Percentiles rank a stretch among this genome's conserved stretches.
Conservation (phyloP, 441 rosid species). For the Populus hybrid region DNA sequence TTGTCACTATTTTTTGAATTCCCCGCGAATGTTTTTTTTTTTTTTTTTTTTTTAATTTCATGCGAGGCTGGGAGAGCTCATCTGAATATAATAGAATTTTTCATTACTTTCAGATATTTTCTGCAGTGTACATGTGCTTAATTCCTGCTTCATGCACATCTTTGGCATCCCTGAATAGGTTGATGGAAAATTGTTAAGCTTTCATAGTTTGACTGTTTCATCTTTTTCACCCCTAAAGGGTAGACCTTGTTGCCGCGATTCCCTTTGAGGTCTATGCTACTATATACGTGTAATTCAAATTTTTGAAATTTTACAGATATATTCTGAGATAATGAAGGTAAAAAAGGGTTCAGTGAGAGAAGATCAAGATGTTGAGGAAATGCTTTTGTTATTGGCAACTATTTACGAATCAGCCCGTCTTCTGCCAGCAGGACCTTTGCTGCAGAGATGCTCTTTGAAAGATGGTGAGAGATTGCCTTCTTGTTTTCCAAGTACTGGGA, state of each 20-base stretch:
- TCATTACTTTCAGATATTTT: background rate
- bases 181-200: background rate
- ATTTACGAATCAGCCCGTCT: constrained; percentile 62
- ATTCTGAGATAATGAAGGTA: constrained; percentile 35
- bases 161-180: background rate
- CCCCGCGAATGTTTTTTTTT: background rate
- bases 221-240: background rate
- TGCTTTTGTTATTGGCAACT: constrained; percentile 48
- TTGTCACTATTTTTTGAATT: background rate
- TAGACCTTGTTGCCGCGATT: background rate
- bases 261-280: constrained; percentile 11
- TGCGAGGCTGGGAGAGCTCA: background rate
- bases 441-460: constrained; percentile 61
- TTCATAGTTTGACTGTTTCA: background rate
- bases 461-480: constrained; percentile 34
- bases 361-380: constrained; percentile 33
- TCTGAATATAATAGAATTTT: background rate
- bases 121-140: background rate
- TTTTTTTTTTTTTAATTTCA: background rate
- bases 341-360: constrained; percentile 25
- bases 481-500: background rate
- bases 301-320: constrained; percentile 36
- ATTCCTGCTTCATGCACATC: constrained; percentile 1
- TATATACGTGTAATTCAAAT: constrained; percentile 3
- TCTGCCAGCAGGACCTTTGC: constrained; percentile 46